These are phyloP conservation scores for Ophiostoma populinum DNA, from an alignment of 2,329 filamentous ascomycete species.

Conservation along the genomic window DNA sequence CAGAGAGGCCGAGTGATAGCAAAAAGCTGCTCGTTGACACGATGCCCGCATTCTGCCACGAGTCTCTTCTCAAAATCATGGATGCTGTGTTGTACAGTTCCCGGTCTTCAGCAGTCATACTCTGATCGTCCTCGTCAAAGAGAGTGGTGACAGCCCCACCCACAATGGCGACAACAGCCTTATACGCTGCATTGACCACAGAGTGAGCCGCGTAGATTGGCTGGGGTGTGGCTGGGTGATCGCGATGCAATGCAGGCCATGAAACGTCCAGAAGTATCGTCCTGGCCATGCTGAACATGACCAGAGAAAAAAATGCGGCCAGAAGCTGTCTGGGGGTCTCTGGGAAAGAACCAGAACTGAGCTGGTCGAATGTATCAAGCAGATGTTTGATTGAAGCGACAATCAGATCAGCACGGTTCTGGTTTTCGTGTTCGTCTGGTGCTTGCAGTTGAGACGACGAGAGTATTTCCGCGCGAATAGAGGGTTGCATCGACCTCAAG, in stretches of 20 bases:
- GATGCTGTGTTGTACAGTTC: constrained; percentile 25
- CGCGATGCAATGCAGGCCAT: constrained; percentile 19
- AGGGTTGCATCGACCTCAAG: constrained; percentile 30
- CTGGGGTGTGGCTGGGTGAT: no score
- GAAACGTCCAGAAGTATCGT: constrained; percentile 34
- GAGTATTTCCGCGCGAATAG: constrained; percentile 22
- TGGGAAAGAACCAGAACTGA: no score
- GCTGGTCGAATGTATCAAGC: constrained; percentile 33
- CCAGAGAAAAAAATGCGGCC: constrained; percentile 35
- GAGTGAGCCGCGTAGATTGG: no score
- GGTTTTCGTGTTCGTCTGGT: constrained; percentile 27
- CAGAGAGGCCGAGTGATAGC: constrained; percentile 27
- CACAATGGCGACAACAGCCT: constrained; percentile 32
- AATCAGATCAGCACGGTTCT: constrained; percentile 29
- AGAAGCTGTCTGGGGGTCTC: constrained; percentile 29
- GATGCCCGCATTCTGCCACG: constrained; percentile 30
- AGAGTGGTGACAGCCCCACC: constrained; percentile 25
- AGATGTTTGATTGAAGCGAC: constrained; percentile 34
- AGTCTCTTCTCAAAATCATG: constrained; percentile 27
- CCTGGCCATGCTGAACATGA: constrained; percentile 39
- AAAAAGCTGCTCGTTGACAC: constrained; percentile 32
- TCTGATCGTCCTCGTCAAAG: constrained; percentile 25
- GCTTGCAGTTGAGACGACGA: constrained; percentile 17
- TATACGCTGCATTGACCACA: constrained; percentile 33
- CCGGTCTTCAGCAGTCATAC: constrained; percentile 27